A percentile compares a stretch with the other conserved stretches of the same genome.
phyloP scores from a whole-genome alignment of 306 rosid genomes.

The Crataegus laevigata region DNA sequence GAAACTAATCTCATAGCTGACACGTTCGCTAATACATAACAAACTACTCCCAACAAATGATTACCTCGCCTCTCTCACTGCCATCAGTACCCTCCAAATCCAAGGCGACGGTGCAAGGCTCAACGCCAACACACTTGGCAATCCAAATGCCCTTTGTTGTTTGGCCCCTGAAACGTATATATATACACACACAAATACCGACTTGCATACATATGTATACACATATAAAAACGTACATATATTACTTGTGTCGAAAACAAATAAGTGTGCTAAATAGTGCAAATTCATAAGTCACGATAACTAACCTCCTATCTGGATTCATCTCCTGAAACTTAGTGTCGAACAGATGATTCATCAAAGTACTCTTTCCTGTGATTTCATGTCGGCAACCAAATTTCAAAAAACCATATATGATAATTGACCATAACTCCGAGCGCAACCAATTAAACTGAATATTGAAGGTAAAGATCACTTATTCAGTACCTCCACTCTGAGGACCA shows the following conservation, averaged over 20 bases:
- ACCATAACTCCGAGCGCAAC: no score
- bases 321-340: constrained; percentile 71
- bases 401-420: no score
- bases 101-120: constrained; percentile 82
- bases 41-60: neutral
- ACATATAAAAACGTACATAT: no score
- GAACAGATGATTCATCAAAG: constrained; percentile 19
- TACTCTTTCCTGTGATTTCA: constrained; percentile 71
- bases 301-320: constrained; percentile 81
- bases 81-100: constrained; percentile 99
- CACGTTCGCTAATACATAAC: no score
- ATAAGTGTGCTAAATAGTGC: no score
- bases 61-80: constrained; percentile 95
- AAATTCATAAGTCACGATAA: no score
- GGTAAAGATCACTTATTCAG: neutral
- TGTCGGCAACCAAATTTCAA: no score
- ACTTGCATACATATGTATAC: neutral
- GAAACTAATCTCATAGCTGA: no score
- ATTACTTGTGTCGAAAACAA: no score
- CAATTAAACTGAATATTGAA: no score
- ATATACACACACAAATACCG: neutral
- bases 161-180: constrained; percentile 45
- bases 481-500: constrained; percentile 97
- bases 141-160: constrained; percentile 95
- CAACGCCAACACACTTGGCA: constrained; percentile 66